Base-by-base conservation (phyloP, 306 rosid species). In the Cicer bijugum region DNA sequence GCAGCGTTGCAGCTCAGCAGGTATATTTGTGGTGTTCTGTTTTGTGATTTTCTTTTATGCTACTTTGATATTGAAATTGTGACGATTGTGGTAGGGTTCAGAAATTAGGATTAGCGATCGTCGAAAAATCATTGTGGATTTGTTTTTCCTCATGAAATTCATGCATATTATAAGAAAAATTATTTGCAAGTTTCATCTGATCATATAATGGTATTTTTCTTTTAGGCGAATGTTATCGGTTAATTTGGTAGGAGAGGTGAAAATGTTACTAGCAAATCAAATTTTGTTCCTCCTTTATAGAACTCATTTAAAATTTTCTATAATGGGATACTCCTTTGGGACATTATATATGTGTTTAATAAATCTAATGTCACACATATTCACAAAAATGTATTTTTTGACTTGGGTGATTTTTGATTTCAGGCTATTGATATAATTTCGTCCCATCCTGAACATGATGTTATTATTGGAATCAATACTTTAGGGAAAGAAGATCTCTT, bases 401-500 rank as follows among this genome's bases (percentile, higher is more conserved):
- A 39, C 12, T 67, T n/a, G 47, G 0, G 65, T 71, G 57, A 63
- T 72, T 20, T 66, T 43, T 76, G 65, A 39, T 83, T 82, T 57
- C 88, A 88, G 92, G 74, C 85, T 67, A 80, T 88, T 64, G 84
- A 85, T 84, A 78, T 90, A 47, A 84, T 90, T 72, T 72, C 67
- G 35, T 83, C 93, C 45, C 88, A 88, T 86, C 96, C 93, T 46
- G 85, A 85, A 15, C 89, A 90, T 69, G 96, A 86, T 38, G 56
- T 90, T 63, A 75, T 90, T 75, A 90, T 90, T 64, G 92, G 86
- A 70, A 83, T 90, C 42, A 88, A 88, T 80, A 56, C 85, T 71
- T 48, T 88, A 66, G 96, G 96, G 12, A 90, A 90, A 75, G 96
- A 90, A 76, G 89, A 90, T 76, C 93, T 88, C 45, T 76, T 90